Evolutionary conservation across 805 yeast species (phyloP).

Genomic region (Barnettozyma siamensis): DNA sequence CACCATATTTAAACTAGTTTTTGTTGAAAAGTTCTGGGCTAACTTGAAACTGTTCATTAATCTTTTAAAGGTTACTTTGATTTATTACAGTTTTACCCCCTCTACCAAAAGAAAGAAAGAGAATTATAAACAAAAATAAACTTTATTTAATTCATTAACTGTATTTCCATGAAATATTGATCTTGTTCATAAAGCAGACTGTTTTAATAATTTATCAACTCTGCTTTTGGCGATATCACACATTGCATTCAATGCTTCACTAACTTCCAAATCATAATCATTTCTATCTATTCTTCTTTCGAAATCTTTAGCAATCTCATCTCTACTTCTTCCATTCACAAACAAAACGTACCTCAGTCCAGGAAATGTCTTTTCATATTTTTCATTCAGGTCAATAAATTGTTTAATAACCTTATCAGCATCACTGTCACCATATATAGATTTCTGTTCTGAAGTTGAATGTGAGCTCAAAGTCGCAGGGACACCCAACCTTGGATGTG

Average conservation of each 20-base stretch:
- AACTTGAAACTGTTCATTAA: too few species aligned
- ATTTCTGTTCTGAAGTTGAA: slow-evolving; percentile 66
- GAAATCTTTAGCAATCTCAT: slow-evolving; percentile 61
- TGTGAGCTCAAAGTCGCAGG: slow-evolving; percentile 52
- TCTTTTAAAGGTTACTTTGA: too few species aligned
- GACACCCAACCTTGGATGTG: slow-evolving; percentile 88
- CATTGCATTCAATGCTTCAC: slow-evolving; percentile 78
- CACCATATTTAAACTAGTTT: too few species aligned
- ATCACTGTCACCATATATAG: slow-evolving; percentile 50
- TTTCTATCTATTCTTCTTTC: slow-evolving; percentile 46
- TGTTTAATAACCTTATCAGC: slow-evolving; percentile 34
- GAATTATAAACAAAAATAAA: too few species aligned
- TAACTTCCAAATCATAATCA: slow-evolving; percentile 50
- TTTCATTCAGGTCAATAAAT: slow-evolving; percentile 48
- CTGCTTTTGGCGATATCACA: slow-evolving; percentile 87
- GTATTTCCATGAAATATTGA: too few species aligned
- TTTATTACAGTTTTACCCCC: too few species aligned
- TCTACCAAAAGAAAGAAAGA: too few species aligned
- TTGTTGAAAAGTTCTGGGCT: too few species aligned
- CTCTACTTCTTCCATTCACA: slow-evolving; percentile 76
- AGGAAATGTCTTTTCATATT: slow-evolving; percentile 59
- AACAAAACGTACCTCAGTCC: slow-evolving; percentile 83
- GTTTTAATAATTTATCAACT: slow-evolving; percentile 40
- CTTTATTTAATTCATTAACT: neutral
- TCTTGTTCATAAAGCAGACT: neutral